Base-by-base conservation (phyloP, 2,329 filamentous ascomycete genomes). In the Thelonectria olida region DNA sequence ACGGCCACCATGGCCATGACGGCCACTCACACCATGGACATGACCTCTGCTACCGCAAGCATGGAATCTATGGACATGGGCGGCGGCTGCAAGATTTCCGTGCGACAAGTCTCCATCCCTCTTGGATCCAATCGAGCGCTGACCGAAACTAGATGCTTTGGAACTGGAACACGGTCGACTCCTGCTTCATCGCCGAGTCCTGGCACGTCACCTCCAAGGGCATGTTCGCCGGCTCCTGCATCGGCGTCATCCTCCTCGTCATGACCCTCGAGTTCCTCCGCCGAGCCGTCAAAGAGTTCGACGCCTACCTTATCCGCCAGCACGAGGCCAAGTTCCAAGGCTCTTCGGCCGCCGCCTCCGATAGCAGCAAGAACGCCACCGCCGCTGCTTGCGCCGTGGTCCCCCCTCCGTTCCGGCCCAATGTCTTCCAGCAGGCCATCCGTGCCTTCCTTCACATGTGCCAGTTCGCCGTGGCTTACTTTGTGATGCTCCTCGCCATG, bases 171-270 rank as follows among this genome's bases (percentile, higher is more conserved):
- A 90, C 88, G 3, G 80, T 91, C 73, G 88, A 91, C 73, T 78
- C 88, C 19, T 92, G 76, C 69, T 95, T 96, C 82, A 84, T 96
- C 72, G 79, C 90, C 22, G 69, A 74, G 7, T 81, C 83, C 20
- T 96, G 92, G 92, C 88, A 88, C 71, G 85, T 95, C 74, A 88
- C 80, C 15, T 90, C 88, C 22, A 78, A 76, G 3, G 88, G 85
- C 74, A 90, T 90, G 84, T 95, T 96, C 73, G 92, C 90, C 48
- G 92, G 90, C 20, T 91, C 89, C 53, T 96, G 92, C 79, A 89
- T 96, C 72, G 92, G 90, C 62, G 88, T 93, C 34, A 81, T 93
- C 63, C 79, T 90, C n/a, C 87, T 96, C 54, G 90, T 91, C 67
- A 83, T 95, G 53, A 71, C 79, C 6, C 88, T 96, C 67, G 92